Conservation (phyloP, 257 asterid species). For the Eucommia ulmoides region DNA sequence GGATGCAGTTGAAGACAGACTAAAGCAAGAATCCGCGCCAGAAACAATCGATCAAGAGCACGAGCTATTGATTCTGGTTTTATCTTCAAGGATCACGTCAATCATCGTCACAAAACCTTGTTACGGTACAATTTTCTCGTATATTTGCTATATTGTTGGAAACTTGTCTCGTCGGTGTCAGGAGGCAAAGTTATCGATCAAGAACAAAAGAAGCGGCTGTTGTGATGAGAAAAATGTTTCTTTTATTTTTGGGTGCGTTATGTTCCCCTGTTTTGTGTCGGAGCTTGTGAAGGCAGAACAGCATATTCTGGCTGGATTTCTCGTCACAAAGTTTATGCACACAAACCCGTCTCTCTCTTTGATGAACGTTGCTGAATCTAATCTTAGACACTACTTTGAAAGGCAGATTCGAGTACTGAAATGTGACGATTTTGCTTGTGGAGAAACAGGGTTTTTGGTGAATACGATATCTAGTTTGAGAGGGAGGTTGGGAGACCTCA, state of each 20-base stretch:
- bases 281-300: slow-evolving; percentile 87
- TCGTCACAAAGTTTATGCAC: slow-evolving; percentile 61
- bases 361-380: slow-evolving; percentile 55
- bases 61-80: slow-evolving; percentile 38
- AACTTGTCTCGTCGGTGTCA: slow-evolving; percentile 50
- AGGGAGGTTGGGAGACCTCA: slow-evolving; percentile 27
- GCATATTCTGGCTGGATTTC: slow-evolving; percentile 67
- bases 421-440: slow-evolving; percentile 19
- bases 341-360: slow-evolving; percentile 52
- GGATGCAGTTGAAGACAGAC: slow-evolving; percentile 62
- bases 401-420: slow-evolving; percentile 23
- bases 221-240: slow-evolving; percentile 3
- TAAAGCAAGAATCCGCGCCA: slow-evolving; percentile 44
- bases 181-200: slow-evolving; percentile 30
- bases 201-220: too few species aligned
- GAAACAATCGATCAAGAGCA: slow-evolving; percentile 36
- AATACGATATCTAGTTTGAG: slow-evolving; percentile 34
- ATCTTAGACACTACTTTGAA: slow-evolving; percentile 49
- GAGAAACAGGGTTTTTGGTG: slow-evolving; percentile 9
- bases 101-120: slow-evolving; percentile 35
- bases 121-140: slow-evolving; percentile 57
- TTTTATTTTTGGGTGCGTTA: slow-evolving; percentile 31
- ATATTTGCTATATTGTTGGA: slow-evolving; percentile 70
- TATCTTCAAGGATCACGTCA: slow-evolving; percentile 59
- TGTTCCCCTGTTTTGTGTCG: slow-evolving; percentile 63